Evolutionary conservation across 257 asterid genomes (phyloP), one percentile per base, ranked within the genome.

Genomic region (Perilla frutescens): DNA sequence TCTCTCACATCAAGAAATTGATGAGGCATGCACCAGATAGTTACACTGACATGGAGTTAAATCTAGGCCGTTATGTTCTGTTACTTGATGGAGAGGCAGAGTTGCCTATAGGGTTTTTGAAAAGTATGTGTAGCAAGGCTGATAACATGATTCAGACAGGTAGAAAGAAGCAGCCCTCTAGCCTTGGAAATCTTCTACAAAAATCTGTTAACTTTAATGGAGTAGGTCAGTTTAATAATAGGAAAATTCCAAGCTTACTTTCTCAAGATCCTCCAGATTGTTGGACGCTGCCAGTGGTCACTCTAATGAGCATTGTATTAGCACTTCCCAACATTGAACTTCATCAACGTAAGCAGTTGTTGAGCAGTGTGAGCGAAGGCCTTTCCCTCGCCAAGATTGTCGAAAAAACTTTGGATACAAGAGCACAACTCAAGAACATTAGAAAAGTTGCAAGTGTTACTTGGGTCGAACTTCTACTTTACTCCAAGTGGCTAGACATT

Each of bases 241-340:
- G 7, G 3, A 49, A 13, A 58, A 20, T 77, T 53, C 75, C 77
- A 3, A 70, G 58, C 12, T 11, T 77, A 12, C 48, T 70, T 70
- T 66, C 49, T 49, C 75, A 56, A 44, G 73, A 78, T 59, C 76
- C 72, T 57, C 80, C 80, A 0, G 49, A 73, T 44, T 77, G 78
- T 45, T 81, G 85, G 85, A n/a, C 76, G 31, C 58, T 78, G 10
- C 79, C 81, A 0, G 29, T 81, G 10, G 81, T 78, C 57, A 78
- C 85, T 1, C 67, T 81, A 1, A 59, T 81, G 2, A 59, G 73
- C 70, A 74, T 81, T 1, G 80, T 79, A 12, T 31, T 43, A 7
- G 44, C 56, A 12, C 70, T 73, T 37, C 64, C 77, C 15, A 37
- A 51, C 15, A 3, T 51, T 2, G 2, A 20, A 20, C 26, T 20